Conservation (phyloP, 2,329 filamentous ascomycete species). For the Plenodomus lindquistii region DNA sequence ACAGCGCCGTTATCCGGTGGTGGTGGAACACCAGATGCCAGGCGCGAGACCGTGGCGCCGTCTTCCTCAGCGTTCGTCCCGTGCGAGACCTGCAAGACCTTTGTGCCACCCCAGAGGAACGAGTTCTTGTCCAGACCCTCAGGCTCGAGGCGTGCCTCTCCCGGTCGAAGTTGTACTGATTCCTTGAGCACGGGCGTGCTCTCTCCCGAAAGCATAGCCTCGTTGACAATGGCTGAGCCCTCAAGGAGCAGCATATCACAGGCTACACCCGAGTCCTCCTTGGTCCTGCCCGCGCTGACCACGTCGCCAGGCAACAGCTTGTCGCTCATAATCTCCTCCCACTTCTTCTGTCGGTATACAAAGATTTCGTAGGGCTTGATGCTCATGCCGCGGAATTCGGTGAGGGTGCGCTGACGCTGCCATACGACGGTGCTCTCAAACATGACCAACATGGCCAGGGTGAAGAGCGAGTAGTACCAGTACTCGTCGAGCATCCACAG, state of each 20-base stretch:
- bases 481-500: slow-evolving; percentile 99
- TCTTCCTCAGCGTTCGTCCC: slow-evolving; percentile 74
- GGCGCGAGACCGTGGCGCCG: slow-evolving; percentile 61
- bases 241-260: slow-evolving; percentile 97
- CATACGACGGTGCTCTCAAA: slow-evolving; percentile 99
- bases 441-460: slow-evolving; percentile 94
- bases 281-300: slow-evolving; percentile 88
- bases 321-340: slow-evolving; percentile 87
- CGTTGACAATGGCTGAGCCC: slow-evolving; percentile 95
- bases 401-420: slow-evolving; percentile 95
- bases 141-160: slow-evolving; percentile 77
- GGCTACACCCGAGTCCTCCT: slow-evolving; percentile 94
- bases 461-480: slow-evolving; percentile 99
- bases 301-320: slow-evolving; percentile 91
- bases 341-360: slow-evolving; percentile 85
- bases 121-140: slow-evolving; percentile 96
- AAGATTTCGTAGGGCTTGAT: slow-evolving; percentile 97
- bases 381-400: slow-evolving; percentile 97
- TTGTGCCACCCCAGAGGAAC: slow-evolving; percentile 95
- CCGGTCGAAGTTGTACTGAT: slow-evolving; percentile 86
- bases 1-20: slow-evolving; percentile 93
- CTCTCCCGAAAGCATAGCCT: slow-evolving; percentile 98
- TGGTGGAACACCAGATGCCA: slow-evolving; percentile 75
- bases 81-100: slow-evolving; percentile 93
- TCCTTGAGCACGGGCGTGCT: slow-evolving; percentile 97